Conservation (phyloP, 2,329 filamentous ascomycete genomes). For the Fusarium keratoplasticum region DNA sequence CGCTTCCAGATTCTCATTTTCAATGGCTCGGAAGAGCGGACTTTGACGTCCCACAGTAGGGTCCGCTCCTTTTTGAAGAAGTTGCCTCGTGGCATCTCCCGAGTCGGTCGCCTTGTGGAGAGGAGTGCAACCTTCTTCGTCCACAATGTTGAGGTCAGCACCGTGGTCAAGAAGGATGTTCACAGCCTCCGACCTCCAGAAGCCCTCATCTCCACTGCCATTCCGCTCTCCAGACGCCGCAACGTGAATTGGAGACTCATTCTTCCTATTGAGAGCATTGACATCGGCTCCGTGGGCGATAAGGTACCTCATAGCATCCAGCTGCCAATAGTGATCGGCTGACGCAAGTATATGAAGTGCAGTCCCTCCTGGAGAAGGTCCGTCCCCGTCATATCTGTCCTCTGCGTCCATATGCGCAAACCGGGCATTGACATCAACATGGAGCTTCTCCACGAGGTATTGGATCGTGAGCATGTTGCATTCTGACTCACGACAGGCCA, state of each 20-base stretch:
- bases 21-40: conserved; percentile 29
- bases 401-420: background rate
- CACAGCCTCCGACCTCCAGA: conserved; percentile 18
- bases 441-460: conserved; percentile 23
- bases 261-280: background rate
- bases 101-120: conserved; percentile 20
- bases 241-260: conserved; percentile 31
- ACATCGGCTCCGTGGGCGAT: conserved; percentile 22
- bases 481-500: conserved; percentile 8
- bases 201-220: background rate
- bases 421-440: conserved; percentile 26
- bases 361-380: conserved; percentile 7
- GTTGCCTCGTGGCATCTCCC: conserved; percentile 5
- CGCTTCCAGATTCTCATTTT: conserved; percentile 2
- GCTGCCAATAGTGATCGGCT: conserved; percentile 28
- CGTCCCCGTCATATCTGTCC: background rate
- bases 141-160: conserved; percentile 29
- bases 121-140: background rate
- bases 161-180: conserved; percentile 29
- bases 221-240: background rate
- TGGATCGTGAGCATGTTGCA: conserved; percentile 28
- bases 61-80: conserved; percentile 26
- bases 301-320: conserved; percentile 29
- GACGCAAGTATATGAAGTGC: conserved; percentile 35
- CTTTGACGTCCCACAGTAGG: background rate